Evolutionary conservation across 2,329 filamentous ascomycete genomes (phyloP).

Genomic region (Cryphonectria carpinicola): DNA sequence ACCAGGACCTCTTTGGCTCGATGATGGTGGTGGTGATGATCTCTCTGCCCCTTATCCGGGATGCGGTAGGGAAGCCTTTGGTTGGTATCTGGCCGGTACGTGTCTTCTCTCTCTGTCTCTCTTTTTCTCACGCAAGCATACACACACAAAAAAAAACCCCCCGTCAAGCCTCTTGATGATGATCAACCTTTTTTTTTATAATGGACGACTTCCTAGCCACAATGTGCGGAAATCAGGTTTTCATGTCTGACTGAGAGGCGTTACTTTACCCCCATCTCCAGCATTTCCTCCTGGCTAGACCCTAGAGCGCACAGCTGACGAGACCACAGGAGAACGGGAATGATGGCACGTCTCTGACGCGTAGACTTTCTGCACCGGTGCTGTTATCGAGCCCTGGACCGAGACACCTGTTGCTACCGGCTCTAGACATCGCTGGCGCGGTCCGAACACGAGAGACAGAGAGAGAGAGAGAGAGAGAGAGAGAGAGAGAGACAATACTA

Average conservation of each 20-base stretch:
- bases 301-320: not conserved
- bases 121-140: not conserved
- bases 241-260: constrained; percentile 21
- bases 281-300: not conserved
- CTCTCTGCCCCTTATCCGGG: not conserved
- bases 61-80: not conserved
- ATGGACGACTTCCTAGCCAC: constrained; percentile 28
- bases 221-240: constrained; percentile 25
- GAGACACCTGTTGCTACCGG: not conserved
- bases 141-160: too few relatives aligned
- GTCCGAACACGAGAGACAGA: not conserved
- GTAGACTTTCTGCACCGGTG: not conserved
- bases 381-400: too few relatives aligned
- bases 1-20: not conserved
- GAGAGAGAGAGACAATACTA: not conserved
- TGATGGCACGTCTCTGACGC: not conserved
- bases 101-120: not conserved
- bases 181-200: constrained; percentile 24
- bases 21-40: too few relatives aligned
- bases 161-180: constrained; percentile 16
- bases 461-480: not conserved
- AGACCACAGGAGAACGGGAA: not conserved
- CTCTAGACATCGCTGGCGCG: not conserved
- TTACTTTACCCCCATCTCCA: not conserved
- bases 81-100: not conserved